Conservation (phyloP, 1,139 yeast species). For the Tardiomyces depauwii region DNA sequence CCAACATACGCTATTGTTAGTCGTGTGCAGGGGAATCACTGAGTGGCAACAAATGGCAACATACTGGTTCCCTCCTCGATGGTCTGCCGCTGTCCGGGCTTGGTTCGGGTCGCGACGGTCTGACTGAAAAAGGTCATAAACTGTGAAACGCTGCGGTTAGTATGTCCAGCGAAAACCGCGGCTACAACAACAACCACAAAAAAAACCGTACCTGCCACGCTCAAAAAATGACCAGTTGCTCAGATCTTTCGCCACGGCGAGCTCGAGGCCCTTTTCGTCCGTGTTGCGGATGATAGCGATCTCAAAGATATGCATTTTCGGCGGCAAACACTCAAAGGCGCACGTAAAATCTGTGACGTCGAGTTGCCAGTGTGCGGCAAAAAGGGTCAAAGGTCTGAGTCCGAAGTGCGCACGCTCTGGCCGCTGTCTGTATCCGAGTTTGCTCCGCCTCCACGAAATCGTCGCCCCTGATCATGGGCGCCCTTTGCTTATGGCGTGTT, state of each 20-base stretch:
- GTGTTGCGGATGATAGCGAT: conserved; percentile 74
- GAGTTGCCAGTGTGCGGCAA: too few relatives aligned
- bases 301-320: conserved; percentile 73
- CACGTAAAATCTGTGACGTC: too few relatives aligned
- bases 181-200: background rate
- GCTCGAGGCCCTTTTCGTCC: conserved; percentile 56
- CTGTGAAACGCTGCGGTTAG: conserved; percentile 30
- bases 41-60: conserved; percentile 11
- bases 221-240: conserved; percentile 83
- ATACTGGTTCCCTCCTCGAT: conserved; percentile 65
- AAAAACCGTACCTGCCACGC: conserved; percentile 28
- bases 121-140: conserved; percentile 91
- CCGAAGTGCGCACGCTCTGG: too few relatives aligned
- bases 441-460: too few relatives aligned
- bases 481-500: too few relatives aligned
- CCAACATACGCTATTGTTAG: conserved; percentile 50
- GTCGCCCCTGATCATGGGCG: too few relatives aligned
- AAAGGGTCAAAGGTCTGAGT: too few relatives aligned
- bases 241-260: conserved; percentile 72
- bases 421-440: too few relatives aligned
- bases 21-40: background rate
- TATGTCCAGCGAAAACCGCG: background rate
- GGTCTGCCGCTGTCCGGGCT: conserved; percentile 84
- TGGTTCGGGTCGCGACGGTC: conserved; percentile 83
- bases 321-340: background rate